phyloP scores from a whole-genome alignment of 164 flowering plant species.

The Stephania yunnanensis region DNA sequence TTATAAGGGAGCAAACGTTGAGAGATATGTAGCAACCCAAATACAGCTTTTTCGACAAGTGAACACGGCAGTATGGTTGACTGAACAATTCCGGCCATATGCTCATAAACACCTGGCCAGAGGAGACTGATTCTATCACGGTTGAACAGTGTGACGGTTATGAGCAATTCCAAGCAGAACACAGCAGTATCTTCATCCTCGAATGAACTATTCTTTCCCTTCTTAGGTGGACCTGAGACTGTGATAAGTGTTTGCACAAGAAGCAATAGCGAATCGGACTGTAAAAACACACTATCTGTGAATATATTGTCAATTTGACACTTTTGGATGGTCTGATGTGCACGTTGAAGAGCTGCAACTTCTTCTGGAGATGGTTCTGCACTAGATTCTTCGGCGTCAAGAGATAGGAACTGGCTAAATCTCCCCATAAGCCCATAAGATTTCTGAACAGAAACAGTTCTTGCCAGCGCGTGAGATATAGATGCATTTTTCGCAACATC shows the following conservation, averaged over 20 bases:
- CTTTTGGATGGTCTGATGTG: constrained; percentile 31
- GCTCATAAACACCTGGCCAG: constrained; percentile 36
- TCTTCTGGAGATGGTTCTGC: constrained; percentile 29
- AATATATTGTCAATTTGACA: constrained; percentile 32
- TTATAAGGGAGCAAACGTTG: constrained; percentile 37
- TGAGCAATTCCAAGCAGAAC: constrained; percentile 38
- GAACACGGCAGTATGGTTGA: constrained; percentile 33
- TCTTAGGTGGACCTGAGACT: constrained; percentile 24
- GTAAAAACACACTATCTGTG: constrained; percentile 33
- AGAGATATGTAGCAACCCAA: constrained; percentile 33
- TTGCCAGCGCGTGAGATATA: constrained; percentile 18
- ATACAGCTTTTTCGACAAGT: constrained; percentile 37
- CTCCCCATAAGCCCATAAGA: constrained; percentile 36
- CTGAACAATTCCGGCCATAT: constrained; percentile 30
- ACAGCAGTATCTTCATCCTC: constrained; percentile 36
- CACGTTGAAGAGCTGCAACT: constrained; percentile 29
- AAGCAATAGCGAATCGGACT: constrained; percentile 30
- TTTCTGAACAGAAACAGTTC: constrained; percentile 21
- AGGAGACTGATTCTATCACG: constrained; percentile 33
- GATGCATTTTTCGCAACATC: constrained; percentile 18
- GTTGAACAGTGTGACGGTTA: constrained; percentile 32
- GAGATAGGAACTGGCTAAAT: constrained; percentile 34
- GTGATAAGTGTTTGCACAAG: constrained; percentile 29
- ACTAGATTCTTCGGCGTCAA: constrained; percentile 31
- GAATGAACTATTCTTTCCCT: constrained; percentile 22